A percentile compares a stretch with the other conserved stretches of the same genome.
phyloP scores from a whole-genome alignment of 2,329 filamentous ascomycete species.

The Curvularia sp. region DNA sequence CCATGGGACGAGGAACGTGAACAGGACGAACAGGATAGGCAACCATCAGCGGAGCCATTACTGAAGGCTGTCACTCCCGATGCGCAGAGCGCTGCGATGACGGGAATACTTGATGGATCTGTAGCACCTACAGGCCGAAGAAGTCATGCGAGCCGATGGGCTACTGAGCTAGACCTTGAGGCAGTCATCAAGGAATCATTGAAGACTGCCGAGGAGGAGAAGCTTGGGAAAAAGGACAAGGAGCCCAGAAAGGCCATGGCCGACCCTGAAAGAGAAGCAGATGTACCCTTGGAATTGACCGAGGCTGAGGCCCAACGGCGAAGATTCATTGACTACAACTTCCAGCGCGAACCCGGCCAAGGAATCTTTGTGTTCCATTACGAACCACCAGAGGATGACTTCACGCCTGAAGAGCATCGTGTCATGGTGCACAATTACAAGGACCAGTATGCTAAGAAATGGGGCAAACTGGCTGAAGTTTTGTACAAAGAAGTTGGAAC shows the following conservation, averaged over 20 bases:
- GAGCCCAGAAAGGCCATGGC: constrained; percentile 71
- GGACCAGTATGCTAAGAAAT: constrained; percentile 76
- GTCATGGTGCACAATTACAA: constrained; percentile 77
- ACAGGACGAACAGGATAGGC: constrained; percentile 47
- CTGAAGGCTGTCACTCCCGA: constrained; percentile 57
- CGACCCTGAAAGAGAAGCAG: constrained; percentile 77
- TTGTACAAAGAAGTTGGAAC: constrained; percentile 57
- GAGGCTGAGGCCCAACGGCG: constrained; percentile 65
- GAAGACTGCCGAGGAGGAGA: constrained; percentile 70
- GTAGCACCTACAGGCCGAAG: constrained; percentile 40
- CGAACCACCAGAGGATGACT: constrained; percentile 75
- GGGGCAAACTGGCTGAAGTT: constrained; percentile 75
- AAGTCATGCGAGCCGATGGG: constrained; percentile 43
- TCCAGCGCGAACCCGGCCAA: constrained; percentile 68
- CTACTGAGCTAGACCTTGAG: constrained; percentile 75
- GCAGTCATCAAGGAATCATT: constrained; percentile 75
- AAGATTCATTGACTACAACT: constrained; percentile 70
- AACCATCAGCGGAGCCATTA: constrained; percentile 45
- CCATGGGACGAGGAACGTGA: constrained; percentile 52
- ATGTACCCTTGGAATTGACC: constrained; percentile 73
- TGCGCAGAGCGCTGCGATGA: constrained; percentile 37
- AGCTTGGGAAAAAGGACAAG: constrained; percentile 68
- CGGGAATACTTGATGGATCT: constrained; percentile 38
- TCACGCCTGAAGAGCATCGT: constrained; percentile 72
- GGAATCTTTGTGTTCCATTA: constrained; percentile 75